Conservation (phyloP, 176 grass and related monocot genomes). For the Musa acuminata region DNA sequence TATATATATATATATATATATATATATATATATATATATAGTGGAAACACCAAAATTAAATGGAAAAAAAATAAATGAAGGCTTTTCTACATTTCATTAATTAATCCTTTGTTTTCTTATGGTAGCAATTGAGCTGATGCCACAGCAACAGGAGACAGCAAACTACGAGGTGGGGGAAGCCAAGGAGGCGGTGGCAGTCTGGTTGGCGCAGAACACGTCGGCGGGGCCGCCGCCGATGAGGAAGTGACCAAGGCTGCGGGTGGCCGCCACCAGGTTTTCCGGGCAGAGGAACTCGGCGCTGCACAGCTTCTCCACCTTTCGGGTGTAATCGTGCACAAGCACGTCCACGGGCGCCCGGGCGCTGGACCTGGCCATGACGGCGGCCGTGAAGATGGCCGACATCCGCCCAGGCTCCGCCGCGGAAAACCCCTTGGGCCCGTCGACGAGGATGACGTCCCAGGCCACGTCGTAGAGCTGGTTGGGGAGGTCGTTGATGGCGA, state of each 20-base stretch:
- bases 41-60: no score
- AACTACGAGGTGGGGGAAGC: no score
- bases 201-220: constrained; percentile 3
- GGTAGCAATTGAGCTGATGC: no score
- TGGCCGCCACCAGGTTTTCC: not conserved
- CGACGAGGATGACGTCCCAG: constrained; percentile 92
- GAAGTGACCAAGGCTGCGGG: not conserved
- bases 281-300: constrained; percentile 8
- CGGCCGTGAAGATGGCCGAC: constrained; percentile 80
- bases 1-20: no score
- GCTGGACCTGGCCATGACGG: constrained; percentile 56
- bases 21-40: no score
- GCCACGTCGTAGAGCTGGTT: constrained; percentile 79
- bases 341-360: constrained; percentile 47
- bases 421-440: constrained; percentile 78
- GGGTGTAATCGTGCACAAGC: constrained; percentile 54
- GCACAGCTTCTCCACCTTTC: constrained; percentile 8
- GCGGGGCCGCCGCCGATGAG: not conserved
- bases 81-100: no score
- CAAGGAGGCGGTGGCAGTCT: not conserved
- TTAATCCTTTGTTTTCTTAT: no score
- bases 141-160: no score
- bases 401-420: constrained; percentile 68
- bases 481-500: constrained; percentile 92
- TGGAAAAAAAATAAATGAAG: no score